phyloP scores from a whole-genome alignment of 495 filamentous ascomycete species.

The Podospora pseudoanserina region DNA sequence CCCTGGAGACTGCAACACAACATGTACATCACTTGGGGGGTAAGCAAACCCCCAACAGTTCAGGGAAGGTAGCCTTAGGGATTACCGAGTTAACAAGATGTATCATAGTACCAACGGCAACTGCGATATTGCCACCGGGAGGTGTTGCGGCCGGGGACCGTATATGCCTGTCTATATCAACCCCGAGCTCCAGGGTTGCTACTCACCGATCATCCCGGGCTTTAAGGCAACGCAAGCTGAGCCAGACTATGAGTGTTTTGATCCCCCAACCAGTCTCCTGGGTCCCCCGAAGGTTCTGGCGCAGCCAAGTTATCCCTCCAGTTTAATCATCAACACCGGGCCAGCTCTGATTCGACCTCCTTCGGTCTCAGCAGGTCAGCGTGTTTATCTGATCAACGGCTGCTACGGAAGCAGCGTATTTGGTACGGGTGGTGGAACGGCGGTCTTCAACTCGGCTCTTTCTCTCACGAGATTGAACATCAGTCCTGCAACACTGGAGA shows the following conservation, averaged over 20 bases:
- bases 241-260: slow-evolving; percentile 1
- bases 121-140: not conserved
- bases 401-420: not conserved
- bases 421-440: not conserved
- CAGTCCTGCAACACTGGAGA: not conserved
- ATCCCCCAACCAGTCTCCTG: not conserved
- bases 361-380: not conserved
- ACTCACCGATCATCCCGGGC: slow-evolving; percentile 6
- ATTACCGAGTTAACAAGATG: not conserved
- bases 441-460: not conserved
- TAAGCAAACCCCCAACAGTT: not conserved
- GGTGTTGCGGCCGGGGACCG: slow-evolving; percentile 1
- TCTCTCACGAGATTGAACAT: not conserved
- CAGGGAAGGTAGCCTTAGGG: not conserved
- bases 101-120: not conserved
- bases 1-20: slow-evolving; percentile 8
- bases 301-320: not conserved
- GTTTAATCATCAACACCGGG: not conserved
- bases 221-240: slow-evolving; percentile 5
- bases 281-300: slow-evolving; percentile 2
- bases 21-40: not conserved
- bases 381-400: not conserved
- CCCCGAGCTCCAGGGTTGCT: slow-evolving; percentile 8
- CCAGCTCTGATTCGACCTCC: slow-evolving; percentile 6
- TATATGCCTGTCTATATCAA: slow-evolving; percentile 9